Evolutionary conservation across 768 basidiomycete species (phyloP).

Genomic region (Russula compacta): DNA sequence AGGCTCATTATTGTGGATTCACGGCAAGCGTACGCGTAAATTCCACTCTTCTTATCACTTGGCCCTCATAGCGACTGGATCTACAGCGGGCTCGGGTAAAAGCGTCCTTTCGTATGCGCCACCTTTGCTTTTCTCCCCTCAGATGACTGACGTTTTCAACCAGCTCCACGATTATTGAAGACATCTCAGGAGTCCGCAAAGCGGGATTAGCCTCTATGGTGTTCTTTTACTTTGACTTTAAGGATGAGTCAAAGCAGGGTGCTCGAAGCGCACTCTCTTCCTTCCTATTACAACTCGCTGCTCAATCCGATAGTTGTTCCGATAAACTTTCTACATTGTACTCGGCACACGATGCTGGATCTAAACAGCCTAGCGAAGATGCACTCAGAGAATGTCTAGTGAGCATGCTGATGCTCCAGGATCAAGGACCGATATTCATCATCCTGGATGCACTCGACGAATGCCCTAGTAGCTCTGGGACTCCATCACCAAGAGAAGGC

Average conservation of each 20-base stretch:
- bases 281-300: neutral
- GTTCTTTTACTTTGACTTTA: neutral
- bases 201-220: neutral
- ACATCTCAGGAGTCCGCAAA: neutral
- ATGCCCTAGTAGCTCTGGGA: neutral
- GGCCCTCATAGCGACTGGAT: neutral
- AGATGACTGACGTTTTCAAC: neutral
- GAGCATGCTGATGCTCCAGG: neutral
- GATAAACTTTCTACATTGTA: neutral
- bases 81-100: neutral
- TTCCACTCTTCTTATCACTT: too few species aligned
- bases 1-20: neutral
- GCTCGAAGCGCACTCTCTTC: neutral
- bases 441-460: neutral
- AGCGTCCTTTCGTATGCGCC: neutral
- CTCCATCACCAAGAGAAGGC: neutral
- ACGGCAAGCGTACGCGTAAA: neutral
- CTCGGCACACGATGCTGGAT: neutral
- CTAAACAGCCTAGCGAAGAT: neutral
- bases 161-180: neutral
- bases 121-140: too few species aligned
- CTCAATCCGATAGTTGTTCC: neutral
- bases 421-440: neutral
- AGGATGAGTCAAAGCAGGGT: neutral
- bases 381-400: neutral